phyloP scores from a whole-genome alignment of 495 filamentous ascomycete species.

The Daldinia bambusicola region DNA sequence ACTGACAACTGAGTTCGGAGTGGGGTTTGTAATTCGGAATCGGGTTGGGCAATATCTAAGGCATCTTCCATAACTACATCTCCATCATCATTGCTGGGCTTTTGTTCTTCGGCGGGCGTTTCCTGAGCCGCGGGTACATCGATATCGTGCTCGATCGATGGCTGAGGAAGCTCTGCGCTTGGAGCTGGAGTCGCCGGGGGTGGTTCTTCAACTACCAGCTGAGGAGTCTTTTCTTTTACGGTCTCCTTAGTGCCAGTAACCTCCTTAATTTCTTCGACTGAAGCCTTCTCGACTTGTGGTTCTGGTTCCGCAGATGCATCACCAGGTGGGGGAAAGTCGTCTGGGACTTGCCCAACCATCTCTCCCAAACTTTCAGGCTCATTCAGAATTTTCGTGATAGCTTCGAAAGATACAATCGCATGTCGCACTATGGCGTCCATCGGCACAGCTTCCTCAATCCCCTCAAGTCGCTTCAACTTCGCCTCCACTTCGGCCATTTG shows the following conservation, averaged over 20 bases:
- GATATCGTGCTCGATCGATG: conserved; percentile 44
- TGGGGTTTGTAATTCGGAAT: conserved; percentile 38
- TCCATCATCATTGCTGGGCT: conserved; percentile 38
- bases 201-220: conserved; percentile 24
- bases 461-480: conserved; percentile 54
- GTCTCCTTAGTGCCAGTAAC: conserved; percentile 40
- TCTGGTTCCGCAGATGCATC: conserved; percentile 50
- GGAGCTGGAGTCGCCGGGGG: conserved; percentile 35
- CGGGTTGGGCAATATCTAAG: conserved; percentile 52
- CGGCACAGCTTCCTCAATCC: conserved; percentile 42
- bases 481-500: conserved; percentile 56
- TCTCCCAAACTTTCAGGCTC: conserved; percentile 47
- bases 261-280: conserved; percentile 45
- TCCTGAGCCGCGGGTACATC: conserved; percentile 31
- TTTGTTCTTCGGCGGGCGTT: conserved; percentile 34
- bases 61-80: conserved; percentile 54
- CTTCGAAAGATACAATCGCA: conserved; percentile 48
- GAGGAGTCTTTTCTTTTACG: conserved; percentile 43
- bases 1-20: conserved; percentile 17
- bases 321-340: conserved; percentile 41
- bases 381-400: conserved; percentile 49
- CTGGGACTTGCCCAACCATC: conserved; percentile 51
- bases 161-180: conserved; percentile 38
- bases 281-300: conserved; percentile 54
- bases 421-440: conserved; percentile 47